Conservation (phyloP, 768 basidiomycete species). For the Exsudoporus frostii region DNA sequence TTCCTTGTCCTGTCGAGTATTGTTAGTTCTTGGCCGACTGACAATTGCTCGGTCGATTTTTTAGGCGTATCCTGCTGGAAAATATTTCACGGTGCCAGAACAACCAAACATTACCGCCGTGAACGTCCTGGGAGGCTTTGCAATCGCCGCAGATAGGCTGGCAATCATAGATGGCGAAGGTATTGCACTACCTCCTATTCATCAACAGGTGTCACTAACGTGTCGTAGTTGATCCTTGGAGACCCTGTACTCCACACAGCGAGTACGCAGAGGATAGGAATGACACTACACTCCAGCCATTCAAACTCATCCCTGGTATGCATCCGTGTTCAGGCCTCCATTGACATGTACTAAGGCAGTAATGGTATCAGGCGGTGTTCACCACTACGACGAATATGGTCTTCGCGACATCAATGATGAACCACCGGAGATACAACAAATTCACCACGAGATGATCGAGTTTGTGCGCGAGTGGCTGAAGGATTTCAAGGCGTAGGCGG, state of each 20-base stretch:
- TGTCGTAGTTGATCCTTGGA: slow-evolving; percentile 80
- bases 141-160: slow-evolving; percentile 72
- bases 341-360: neutral
- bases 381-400: slow-evolving; percentile 74
- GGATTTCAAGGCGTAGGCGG: slow-evolving; percentile 33
- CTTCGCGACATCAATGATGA: slow-evolving; percentile 57
- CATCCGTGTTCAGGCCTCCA: slow-evolving; percentile 3
- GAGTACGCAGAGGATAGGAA: slow-evolving; percentile 61
- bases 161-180: slow-evolving; percentile 89
- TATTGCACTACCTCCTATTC: slow-evolving; percentile 24
- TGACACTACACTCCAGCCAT: slow-evolving; percentile 74
- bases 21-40: neutral
- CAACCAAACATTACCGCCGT: slow-evolving; percentile 81
- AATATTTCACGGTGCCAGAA: slow-evolving; percentile 66
- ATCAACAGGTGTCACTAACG: neutral
- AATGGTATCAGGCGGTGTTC: slow-evolving; percentile 55
- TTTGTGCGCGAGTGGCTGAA: slow-evolving; percentile 79
- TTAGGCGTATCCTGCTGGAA: slow-evolving; percentile 75
- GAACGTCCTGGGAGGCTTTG: slow-evolving; percentile 82
- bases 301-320: slow-evolving; percentile 83
- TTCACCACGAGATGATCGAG: slow-evolving; percentile 75
- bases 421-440: slow-evolving; percentile 72
- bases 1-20: neutral
- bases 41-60: neutral
- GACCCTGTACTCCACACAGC: slow-evolving; percentile 81